Evolutionary conservation across 164 flowering plant species (phyloP).

Genomic region (Aristolochia contorta): DNA sequence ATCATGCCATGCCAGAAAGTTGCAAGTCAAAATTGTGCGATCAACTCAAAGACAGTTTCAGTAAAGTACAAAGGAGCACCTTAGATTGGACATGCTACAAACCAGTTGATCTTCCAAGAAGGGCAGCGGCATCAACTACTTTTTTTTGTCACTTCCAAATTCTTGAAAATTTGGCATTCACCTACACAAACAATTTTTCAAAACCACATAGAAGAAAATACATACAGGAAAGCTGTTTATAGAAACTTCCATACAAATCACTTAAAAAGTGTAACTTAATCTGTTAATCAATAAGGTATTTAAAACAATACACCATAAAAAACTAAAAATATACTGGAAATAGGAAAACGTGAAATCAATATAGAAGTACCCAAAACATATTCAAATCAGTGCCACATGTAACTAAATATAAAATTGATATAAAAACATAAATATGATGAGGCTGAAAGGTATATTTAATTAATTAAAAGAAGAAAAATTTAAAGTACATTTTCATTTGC

Average conservation of each 20-base stretch:
- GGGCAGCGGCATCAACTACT: slow-evolving; percentile 37
- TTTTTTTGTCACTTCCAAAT: slow-evolving; percentile 26
- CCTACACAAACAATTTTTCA: slow-evolving; percentile 21
- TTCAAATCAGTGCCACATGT: no score
- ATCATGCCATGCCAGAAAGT: neutral
- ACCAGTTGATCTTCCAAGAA: slow-evolving; percentile 46
- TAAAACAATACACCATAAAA: neutral
- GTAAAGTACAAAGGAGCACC: slow-evolving; percentile 7
- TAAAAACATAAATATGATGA: no score
- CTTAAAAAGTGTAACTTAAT: neutral
- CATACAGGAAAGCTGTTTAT: neutral
- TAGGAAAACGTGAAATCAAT: neutral
- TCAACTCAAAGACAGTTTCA: neutral
- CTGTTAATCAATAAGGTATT: neutral
- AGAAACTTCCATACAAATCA: neutral
- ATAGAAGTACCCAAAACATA: neutral
- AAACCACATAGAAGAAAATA: neutral
- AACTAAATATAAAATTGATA: no score
- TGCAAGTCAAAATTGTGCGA: neutral
- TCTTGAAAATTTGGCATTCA: slow-evolving; percentile 25
- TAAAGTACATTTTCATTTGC: no score
- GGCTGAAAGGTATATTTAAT: no score
- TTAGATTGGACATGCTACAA: slow-evolving; percentile 14
- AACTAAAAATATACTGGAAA: neutral
- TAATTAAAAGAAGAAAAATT: neutral